Evolutionary conservation across 768 basidiomycete species (phyloP), one percentile per base, ranked within the genome.

Genomic region (Melanogaster broomeanus): DNA sequence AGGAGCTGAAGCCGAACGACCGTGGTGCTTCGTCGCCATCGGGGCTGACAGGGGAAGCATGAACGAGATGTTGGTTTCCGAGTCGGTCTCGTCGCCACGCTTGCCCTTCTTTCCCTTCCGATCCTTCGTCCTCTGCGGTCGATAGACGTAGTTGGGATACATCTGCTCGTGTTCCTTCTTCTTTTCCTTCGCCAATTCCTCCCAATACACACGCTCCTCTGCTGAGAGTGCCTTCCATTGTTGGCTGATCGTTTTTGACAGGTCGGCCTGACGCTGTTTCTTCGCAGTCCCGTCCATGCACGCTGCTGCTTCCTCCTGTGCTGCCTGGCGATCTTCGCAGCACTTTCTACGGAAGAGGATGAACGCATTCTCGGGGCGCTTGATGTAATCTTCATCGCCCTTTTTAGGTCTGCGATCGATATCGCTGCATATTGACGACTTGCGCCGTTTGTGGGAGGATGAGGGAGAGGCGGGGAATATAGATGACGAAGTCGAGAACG

Each of bases 361-460:
- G 75, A 90, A 90, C 8, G 88, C 88, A 62, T 90, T 90, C 72
- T 88, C 86, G 2, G 88, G 88, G 38, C 88, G 83, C 69, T 89
- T 89, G 74, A 90, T 83, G 63, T 90, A 90, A 68, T 88, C 87
- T 43, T 87, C 86, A 69, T 90, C 88, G 59, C 88, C 88, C 74
- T 85, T 77, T 67, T 74, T 76, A 9, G 77, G 70, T 50, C 70
- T 59, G 57, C 81, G 81, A 53, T 84, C 83, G 61, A 72, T 61
- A 47, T 66, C 72, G 67, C 75, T 75, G 62, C 67, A 76, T 61
- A 71, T 70, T 45, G 72, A 76, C 40, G 76, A 75, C 48, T 81
- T 83, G 66, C 80, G 76, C 45, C 81, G 81, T 62, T 79, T 78
- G 60, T 76, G 75, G 45, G 69, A 65, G 11, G 71, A 66, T 21